These are phyloP conservation scores for Triticum turgidum DNA, from an alignment of 176 grass and related monocot species.

Conservation along the genomic window DNA sequence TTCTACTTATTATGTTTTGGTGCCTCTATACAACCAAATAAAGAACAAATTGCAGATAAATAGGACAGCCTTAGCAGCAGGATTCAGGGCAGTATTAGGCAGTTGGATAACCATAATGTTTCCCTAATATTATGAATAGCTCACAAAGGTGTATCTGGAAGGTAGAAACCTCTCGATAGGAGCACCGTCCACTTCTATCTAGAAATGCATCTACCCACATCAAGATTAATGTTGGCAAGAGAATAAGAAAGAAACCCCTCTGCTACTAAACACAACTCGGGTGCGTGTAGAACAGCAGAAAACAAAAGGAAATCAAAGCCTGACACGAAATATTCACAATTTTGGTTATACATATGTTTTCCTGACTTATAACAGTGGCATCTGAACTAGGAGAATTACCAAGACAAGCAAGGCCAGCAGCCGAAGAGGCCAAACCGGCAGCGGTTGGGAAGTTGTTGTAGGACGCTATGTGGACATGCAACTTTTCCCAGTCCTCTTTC, in stretches of 20 bases:
- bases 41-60: not conserved
- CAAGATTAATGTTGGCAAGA: not conserved
- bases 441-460: conserved; percentile 90
- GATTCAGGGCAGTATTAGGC: not conserved
- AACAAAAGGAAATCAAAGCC: not conserved
- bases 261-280: not conserved
- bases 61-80: not conserved
- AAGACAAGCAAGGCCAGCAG: conserved; percentile 86
- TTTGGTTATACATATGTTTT: not conserved
- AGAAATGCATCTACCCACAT: not conserved
- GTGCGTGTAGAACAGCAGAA: not conserved
- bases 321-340: not conserved
- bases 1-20: not conserved
- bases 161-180: not conserved
- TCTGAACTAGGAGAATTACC: conserved; percentile 41
- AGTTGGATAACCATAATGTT: not conserved
- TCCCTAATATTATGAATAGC: not conserved
- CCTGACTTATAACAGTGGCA: not conserved
- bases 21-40: not conserved
- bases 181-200: not conserved
- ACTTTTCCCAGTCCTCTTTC: conserved; percentile 75
- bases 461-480: conserved; percentile 83
- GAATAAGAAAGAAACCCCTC: not conserved
- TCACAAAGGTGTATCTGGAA: not conserved
- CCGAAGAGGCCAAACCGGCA: conserved; percentile 88